Evolutionary conservation across 768 basidiomycete genomes (phyloP), one percentile per base, ranked within the genome.

Genomic region (Naganishia friedmannii): DNA sequence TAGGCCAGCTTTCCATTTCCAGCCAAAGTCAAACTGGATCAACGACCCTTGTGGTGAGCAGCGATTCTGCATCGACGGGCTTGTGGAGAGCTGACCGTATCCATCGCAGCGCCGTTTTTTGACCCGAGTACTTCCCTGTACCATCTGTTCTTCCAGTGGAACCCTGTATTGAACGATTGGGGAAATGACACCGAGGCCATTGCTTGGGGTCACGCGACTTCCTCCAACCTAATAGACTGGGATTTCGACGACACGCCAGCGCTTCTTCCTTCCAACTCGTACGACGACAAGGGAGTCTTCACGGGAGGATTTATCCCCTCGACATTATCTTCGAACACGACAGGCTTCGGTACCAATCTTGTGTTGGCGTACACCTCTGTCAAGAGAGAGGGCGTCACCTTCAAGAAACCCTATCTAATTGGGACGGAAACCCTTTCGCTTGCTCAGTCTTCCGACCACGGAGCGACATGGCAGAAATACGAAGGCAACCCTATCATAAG

Each of bases 391-490:
- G 60, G 60, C 54, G 53, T 56, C 28, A 54, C 42, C 2, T 56
- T 56, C 12, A 32, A 21, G 21, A 23, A 56, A 26, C 67, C 67
- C 7, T 68, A 68, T 32, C 67, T 53, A 7, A 37, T 56, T 3
- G 55, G 55, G 9, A 55, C 53, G 28, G 67, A 68, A 42, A 56
- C 67, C 17, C 51, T 68, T 4, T 56, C 67, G 34, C 53, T 68
- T 4, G 67, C 67, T 0, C 55, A 55, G 13, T 56, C 67, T 2
- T 57, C 28, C 53, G 53, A 46, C 26, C 6, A 46, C 37, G 53
- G 65, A 26, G 26, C 53, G 8, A 45, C 51, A 65, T 68, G 67
- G 67, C 53, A 56, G 39, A 72, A 72, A 45, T 66, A 69, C 34
- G 23, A 29, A 10, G 29, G 26, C 10, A 72, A 72, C 32, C 71